Percentiles rank a stretch among this genome's conserved stretches.
Evolutionary conservation across 345 rosid species (phyloP).

Genomic region (Eucalyptus erythrocorys): DNA sequence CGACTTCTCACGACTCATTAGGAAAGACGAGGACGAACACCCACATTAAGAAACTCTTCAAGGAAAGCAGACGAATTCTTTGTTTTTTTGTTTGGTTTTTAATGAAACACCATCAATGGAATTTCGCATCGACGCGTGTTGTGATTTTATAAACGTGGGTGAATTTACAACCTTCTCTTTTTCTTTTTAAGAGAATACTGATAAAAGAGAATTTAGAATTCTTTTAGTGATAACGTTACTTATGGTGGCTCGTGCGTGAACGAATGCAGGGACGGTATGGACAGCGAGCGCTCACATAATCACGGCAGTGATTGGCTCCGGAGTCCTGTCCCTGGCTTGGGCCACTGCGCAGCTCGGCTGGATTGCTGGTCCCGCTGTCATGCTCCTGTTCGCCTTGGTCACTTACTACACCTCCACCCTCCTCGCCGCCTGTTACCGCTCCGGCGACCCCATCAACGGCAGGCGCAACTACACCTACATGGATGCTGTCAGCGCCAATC

Average conservation of each 20-base stretch:
- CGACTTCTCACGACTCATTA: background rate
- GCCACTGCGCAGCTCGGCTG: constrained; percentile 40
- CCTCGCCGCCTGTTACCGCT: constrained; percentile 34
- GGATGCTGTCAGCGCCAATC: constrained; percentile 40
- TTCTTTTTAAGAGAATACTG: background rate
- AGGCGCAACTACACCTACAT: constrained; percentile 49
- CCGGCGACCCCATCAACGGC: constrained; percentile 32
- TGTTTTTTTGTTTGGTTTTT: too few species aligned
- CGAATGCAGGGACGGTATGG: constrained; percentile 19
- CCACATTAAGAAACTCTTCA: background rate
- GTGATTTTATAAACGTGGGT: background rate
- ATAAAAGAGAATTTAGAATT: background rate
- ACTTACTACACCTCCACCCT: constrained; percentile 35
- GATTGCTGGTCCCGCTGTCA: constrained; percentile 21
- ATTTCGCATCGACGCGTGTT: background rate
- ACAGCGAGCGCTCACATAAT: constrained; percentile 35
- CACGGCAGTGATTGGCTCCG: constrained; percentile 31
- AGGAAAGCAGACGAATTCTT: background rate
- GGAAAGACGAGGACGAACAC: background rate
- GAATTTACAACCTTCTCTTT: background rate
- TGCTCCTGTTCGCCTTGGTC: constrained; percentile 22
- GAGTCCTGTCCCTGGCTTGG: constrained; percentile 35
- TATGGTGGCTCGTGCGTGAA: background rate
- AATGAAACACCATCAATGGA: background rate
- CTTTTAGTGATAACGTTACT: background rate